phyloP scores from a whole-genome alignment of 306 rosid species.

The Mimosa pudica region DNA sequence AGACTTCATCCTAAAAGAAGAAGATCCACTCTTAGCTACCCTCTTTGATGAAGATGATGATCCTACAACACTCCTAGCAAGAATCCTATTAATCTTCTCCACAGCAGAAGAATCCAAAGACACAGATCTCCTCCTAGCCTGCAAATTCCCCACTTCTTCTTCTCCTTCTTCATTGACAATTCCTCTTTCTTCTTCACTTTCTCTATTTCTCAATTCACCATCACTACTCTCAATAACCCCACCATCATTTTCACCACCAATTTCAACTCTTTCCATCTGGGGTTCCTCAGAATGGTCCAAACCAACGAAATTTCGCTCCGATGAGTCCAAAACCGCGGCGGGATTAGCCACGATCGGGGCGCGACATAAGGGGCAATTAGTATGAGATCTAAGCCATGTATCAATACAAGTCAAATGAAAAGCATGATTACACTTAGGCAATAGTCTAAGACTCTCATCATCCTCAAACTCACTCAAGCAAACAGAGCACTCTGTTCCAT shows the following conservation, averaged over 20 bases:
- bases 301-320: constrained; percentile 29
- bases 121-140: constrained; percentile 57
- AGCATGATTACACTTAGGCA: constrained; percentile 88
- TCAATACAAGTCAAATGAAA: constrained; percentile 85
- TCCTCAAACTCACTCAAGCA: constrained; percentile 80
- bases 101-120: constrained; percentile 63
- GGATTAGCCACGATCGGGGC: constrained; percentile 58
- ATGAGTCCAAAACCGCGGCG: background rate
- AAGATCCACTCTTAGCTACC: constrained; percentile 46
- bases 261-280: constrained; percentile 26
- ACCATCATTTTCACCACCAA: constrained; percentile 1
- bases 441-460: constrained; percentile 66
- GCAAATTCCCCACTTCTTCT: background rate
- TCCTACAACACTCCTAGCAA: background rate
- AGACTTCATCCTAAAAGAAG: constrained; percentile 54
- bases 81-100: constrained; percentile 40
- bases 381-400: constrained; percentile 89
- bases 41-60: constrained; percentile 36
- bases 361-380: constrained; percentile 84
- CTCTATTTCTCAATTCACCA: constrained; percentile 37
- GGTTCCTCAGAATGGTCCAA: constrained; percentile 37
- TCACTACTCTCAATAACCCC: constrained; percentile 29
- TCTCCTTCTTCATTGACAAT: background rate
- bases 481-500: constrained; percentile 82
- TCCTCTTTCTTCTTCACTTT: constrained; percentile 13